These are phyloP conservation scores for Puccinia polysora DNA, from an alignment of 1,284 basidiomycete species.

Conservation along the genomic window DNA sequence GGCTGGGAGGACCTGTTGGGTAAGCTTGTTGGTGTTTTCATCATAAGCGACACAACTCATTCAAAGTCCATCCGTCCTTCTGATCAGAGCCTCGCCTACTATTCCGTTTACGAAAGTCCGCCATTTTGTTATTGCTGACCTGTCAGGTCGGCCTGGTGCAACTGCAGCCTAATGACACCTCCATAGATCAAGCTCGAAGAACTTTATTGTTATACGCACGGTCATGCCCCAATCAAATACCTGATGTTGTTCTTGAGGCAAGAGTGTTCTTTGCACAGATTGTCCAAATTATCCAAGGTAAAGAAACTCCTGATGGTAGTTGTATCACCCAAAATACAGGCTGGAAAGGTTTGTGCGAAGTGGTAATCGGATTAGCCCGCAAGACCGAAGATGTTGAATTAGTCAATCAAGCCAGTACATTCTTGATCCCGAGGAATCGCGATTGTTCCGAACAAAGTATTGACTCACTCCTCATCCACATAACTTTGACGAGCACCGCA, in stretches of 20 bases:
- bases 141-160: slow-evolving; percentile 17
- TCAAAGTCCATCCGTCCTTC: slow-evolving; percentile 15
- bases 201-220: slow-evolving; percentile 35
- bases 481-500: slow-evolving; percentile 13
- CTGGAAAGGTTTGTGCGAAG: slow-evolving; percentile 38
- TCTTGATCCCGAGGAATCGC: slow-evolving; percentile 12
- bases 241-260: slow-evolving; percentile 28
- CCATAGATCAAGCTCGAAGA: slow-evolving; percentile 38
- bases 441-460: slow-evolving; percentile 4
- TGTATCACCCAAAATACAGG: slow-evolving; percentile 20
- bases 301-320: slow-evolving; percentile 15
- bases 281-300: slow-evolving; percentile 18
- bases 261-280: slow-evolving; percentile 29
- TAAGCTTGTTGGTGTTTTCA: slow-evolving; percentile 9
- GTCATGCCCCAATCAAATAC: neutral
- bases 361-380: slow-evolving; percentile 30
- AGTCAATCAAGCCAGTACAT: slow-evolving; percentile 27
- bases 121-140: slow-evolving; percentile 19
- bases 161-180: slow-evolving; percentile 8
- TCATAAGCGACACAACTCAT: neutral
- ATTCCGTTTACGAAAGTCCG: slow-evolving; percentile 33
- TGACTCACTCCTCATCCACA: slow-evolving; percentile 24
- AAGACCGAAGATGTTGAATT: slow-evolving; percentile 37
- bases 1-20: slow-evolving; percentile 38
- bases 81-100: slow-evolving; percentile 32